Conservation (phyloP, 2,329 filamentous ascomycete species). For the Chaetoscypha palmicola region DNA sequence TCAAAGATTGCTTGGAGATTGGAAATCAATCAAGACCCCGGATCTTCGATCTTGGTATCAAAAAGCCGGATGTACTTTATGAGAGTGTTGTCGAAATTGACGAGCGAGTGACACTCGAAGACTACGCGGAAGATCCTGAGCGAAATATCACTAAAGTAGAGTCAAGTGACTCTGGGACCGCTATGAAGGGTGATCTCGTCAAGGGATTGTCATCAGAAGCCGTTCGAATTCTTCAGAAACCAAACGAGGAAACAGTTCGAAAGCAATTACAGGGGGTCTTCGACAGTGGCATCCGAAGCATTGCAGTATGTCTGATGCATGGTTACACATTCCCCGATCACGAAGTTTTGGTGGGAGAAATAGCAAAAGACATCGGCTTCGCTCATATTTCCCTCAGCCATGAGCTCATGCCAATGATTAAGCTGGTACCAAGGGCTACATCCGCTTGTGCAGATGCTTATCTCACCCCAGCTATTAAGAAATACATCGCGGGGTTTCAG, state of each 20-base stretch:
- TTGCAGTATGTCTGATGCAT: slow-evolving; percentile 62
- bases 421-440: slow-evolving; percentile 57
- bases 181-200: slow-evolving; percentile 34
- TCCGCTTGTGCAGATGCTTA: slow-evolving; percentile 65
- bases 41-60: slow-evolving; percentile 64
- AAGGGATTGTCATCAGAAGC: slow-evolving; percentile 18
- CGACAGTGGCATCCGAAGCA: slow-evolving; percentile 51
- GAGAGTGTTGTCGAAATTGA: slow-evolving; percentile 62
- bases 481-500: slow-evolving; percentile 59
- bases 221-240: slow-evolving; percentile 32
- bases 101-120: slow-evolving; percentile 64
- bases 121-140: slow-evolving; percentile 60
- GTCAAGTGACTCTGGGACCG: not conserved
- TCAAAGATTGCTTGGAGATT: slow-evolving; percentile 66
- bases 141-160: slow-evolving; percentile 6
- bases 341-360: slow-evolving; percentile 51
- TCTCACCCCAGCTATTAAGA: slow-evolving; percentile 59
- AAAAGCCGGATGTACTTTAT: slow-evolving; percentile 61
- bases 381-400: slow-evolving; percentile 59
- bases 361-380: slow-evolving; percentile 59
- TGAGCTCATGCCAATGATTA: slow-evolving; percentile 65
- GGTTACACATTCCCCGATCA: slow-evolving; percentile 64
- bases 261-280: slow-evolving; percentile 48
- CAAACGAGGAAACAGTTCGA: slow-evolving; percentile 38
- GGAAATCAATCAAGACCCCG: slow-evolving; percentile 66